Evolutionary conservation across 2,329 filamentous ascomycete species (phyloP).

Genomic region (Podosphaera aphanis): DNA sequence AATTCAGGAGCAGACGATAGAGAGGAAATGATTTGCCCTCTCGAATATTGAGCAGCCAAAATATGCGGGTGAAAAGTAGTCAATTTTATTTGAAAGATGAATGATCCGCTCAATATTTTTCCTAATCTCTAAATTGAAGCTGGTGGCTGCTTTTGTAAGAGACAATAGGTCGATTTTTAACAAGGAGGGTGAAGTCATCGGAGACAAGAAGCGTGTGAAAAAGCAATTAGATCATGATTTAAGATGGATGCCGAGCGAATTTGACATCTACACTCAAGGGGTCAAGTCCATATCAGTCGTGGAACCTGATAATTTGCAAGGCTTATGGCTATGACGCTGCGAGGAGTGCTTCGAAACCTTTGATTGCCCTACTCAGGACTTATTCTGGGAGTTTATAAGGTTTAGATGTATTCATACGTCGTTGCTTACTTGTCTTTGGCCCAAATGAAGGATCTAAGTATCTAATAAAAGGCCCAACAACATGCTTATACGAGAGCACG

Average conservation of each 20-base stretch:
- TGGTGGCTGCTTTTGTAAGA: background rate
- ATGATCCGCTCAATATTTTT: background rate
- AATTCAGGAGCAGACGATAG: background rate
- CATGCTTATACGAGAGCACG: background rate
- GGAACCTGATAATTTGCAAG: background rate
- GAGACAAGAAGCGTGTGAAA: background rate
- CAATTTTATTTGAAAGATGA: background rate
- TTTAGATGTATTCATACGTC: background rate
- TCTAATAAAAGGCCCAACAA: background rate
- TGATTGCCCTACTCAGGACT: background rate
- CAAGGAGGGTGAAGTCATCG: background rate
- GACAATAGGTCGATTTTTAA: background rate
- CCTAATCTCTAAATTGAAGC: background rate
- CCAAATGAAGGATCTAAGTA: background rate
- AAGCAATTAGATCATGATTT: background rate
- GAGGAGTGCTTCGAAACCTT: background rate
- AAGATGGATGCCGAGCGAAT: background rate
- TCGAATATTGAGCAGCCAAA: background rate
- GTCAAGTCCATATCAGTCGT: background rate
- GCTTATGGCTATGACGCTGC: background rate
- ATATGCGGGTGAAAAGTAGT: background rate
- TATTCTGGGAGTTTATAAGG: background rate
- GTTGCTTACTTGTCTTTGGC: background rate
- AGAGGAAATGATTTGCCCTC: background rate
- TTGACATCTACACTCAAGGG: background rate